These are phyloP conservation scores for Ophiorrhiza pumila DNA, from an alignment of 257 asterid species.

Conservation along the genomic window DNA sequence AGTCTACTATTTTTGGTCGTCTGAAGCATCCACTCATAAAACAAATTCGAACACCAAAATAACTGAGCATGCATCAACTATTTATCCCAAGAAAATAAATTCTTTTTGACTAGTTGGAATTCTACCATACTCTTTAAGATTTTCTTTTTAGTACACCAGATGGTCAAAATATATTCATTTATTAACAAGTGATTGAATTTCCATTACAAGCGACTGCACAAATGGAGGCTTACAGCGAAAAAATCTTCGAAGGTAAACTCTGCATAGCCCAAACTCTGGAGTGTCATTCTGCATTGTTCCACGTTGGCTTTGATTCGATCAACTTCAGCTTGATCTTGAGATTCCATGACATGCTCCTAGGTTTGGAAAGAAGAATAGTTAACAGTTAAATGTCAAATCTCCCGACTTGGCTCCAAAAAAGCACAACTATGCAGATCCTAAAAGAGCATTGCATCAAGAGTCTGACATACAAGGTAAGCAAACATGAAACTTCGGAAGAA, in stretches of 20 bases:
- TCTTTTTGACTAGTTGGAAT: too few species aligned
- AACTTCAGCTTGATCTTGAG: constrained; percentile 79
- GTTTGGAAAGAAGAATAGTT: constrained; percentile 19
- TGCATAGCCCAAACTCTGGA: constrained; percentile 78
- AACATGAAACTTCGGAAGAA: constrained; percentile 98
- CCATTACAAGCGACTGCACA: constrained; percentile 3
- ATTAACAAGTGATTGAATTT: neutral
- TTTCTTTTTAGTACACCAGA: neutral
- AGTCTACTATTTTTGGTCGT: neutral
- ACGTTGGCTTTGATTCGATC: constrained; percentile 57
- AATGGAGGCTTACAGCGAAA: constrained; percentile 53
- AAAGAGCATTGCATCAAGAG: constrained; percentile 11
- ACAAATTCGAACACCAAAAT: neutral
- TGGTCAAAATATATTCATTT: neutral
- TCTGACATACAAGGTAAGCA: constrained; percentile 74
- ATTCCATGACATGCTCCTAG: constrained; percentile 80
- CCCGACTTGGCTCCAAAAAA: neutral
- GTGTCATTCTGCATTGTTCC: constrained; percentile 83
- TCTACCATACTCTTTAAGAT: neutral
- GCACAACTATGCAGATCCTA: constrained; percentile 10
- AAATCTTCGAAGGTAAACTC: constrained; percentile 98
- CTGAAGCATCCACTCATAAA: constrained; percentile 2
- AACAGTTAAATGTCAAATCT: constrained; percentile 23
- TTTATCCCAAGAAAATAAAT: neutral
- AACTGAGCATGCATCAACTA: neutral